A percentile compares a stretch with the other conserved stretches of the same genome.
Conservation (phyloP, 2,329 filamentous ascomycete genomes). For the Penicillium psychrosexuale region DNA sequence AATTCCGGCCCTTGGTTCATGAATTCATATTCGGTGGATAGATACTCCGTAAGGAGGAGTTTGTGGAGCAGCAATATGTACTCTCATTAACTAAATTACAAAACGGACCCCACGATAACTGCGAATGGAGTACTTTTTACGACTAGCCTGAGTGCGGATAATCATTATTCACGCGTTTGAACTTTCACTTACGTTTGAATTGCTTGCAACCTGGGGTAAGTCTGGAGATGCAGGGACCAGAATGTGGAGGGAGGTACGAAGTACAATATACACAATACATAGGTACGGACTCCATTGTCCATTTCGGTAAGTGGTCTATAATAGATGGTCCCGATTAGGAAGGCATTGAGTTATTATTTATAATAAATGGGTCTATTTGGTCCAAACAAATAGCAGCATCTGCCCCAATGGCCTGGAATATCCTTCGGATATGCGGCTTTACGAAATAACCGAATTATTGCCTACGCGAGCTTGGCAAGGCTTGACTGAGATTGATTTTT, state of each 20-base stretch:
- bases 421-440: neutral
- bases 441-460: neutral
- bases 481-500: neutral
- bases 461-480: neutral
- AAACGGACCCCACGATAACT: slow-evolving; percentile 9
- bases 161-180: slow-evolving; percentile 10
- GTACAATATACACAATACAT: neutral
- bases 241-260: neutral
- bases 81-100: slow-evolving; percentile 13
- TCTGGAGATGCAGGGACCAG: neutral
- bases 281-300: neutral
- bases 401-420: neutral
- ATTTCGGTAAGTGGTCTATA: neutral
- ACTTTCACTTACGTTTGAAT: neutral
- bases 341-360: neutral
- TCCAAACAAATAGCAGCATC: too few relatives aligned
- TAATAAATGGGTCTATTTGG: neutral
- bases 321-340: neutral
- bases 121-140: slow-evolving; percentile 16
- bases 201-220: neutral
- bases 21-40: slow-evolving; percentile 29
- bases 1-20: slow-evolving; percentile 47
- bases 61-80: slow-evolving; percentile 24
- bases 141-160: slow-evolving; percentile 3
- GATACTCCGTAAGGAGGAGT: slow-evolving; percentile 26